These are phyloP conservation scores for Phaseolus coccineus DNA, from an alignment of 331 rosid genomes.

Conservation along the genomic window DNA sequence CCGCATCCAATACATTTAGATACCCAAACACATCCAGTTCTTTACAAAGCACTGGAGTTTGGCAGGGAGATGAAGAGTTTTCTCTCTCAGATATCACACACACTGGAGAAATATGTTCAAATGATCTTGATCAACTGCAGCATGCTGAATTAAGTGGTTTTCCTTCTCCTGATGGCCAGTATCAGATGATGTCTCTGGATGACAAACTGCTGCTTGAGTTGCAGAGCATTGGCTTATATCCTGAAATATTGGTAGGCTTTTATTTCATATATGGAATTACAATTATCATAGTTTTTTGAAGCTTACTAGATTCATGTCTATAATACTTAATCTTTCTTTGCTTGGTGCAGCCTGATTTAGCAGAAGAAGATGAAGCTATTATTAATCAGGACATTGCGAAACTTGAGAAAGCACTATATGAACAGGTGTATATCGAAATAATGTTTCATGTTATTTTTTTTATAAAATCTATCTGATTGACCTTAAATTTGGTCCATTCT, in stretches of 20 bases:
- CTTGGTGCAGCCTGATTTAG: constrained; percentile 80
- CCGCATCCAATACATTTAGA: constrained; percentile 63
- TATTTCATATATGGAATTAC: constrained; percentile 37
- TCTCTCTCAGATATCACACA: constrained; percentile 71
- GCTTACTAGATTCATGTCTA: constrained; percentile 40
- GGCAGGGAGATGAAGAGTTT: constrained; percentile 74
- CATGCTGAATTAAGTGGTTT: constrained; percentile 53
- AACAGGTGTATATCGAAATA: constrained; percentile 64
- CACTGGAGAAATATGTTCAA: constrained; percentile 69
- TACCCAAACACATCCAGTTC: constrained; percentile 66
- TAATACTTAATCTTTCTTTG: constrained; percentile 44
- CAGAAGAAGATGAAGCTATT: constrained; percentile 79
- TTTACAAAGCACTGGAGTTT: constrained; percentile 67
- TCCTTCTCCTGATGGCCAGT: constrained; percentile 68
- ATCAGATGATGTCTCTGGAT: constrained; percentile 82
- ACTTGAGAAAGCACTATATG: constrained; percentile 67
- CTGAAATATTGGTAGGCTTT: constrained; percentile 77
- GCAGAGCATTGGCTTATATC: constrained; percentile 86
- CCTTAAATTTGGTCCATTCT: constrained; percentile 36
- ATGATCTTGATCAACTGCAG: constrained; percentile 70
- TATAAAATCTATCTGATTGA: constrained; percentile 31
- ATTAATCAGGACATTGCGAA: constrained; percentile 72
- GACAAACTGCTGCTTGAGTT: constrained; percentile 87
- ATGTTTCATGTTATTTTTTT: neutral
- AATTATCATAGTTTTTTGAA: constrained; percentile 30